These are phyloP conservation scores for Xylaria arbuscula DNA, from an alignment of 2,329 filamentous ascomycete genomes.

Conservation along the genomic window DNA sequence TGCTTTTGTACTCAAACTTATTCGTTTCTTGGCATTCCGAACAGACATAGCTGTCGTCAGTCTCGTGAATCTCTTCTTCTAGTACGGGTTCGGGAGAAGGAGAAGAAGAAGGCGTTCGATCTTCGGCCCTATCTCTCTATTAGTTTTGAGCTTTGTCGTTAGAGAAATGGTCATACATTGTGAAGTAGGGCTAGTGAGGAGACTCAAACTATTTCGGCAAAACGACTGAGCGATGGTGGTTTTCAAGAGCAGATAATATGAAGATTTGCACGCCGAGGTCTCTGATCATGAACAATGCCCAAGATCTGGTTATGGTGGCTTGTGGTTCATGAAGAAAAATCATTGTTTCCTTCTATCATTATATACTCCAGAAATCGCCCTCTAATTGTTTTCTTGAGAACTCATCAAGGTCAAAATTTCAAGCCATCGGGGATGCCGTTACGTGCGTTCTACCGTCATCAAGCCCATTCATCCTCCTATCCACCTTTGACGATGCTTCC, in stretches of 20 bases:
- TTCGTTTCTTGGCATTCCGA: conserved; percentile 22
- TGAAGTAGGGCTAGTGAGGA: not conserved
- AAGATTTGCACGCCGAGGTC: not conserved
- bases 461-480: not conserved
- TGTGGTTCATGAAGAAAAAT: not conserved
- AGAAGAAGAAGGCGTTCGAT: not conserved
- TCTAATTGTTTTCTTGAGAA: not conserved
- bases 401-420: not conserved
- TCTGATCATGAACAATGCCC: not conserved
- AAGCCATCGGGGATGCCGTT: conserved; percentile 21
- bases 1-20: conserved; percentile 33
- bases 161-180: conserved; percentile 17
- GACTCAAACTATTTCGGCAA: too few species aligned
- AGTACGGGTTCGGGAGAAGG: not conserved
- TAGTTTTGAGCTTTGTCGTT: not conserved
- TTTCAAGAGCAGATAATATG: not conserved
- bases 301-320: not conserved
- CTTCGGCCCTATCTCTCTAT: conserved; percentile 5
- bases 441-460: conserved; percentile 1
- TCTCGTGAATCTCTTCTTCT: conserved; percentile 10
- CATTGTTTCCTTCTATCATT: not conserved
- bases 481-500: not conserved
- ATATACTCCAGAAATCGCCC: conserved; percentile 12
- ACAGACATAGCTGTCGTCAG: conserved; percentile 27
- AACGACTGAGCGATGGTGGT: not conserved